Evolutionary conservation across 768 basidiomycete genomes (phyloP).

Genomic region (Tephrocybe sp.): DNA sequence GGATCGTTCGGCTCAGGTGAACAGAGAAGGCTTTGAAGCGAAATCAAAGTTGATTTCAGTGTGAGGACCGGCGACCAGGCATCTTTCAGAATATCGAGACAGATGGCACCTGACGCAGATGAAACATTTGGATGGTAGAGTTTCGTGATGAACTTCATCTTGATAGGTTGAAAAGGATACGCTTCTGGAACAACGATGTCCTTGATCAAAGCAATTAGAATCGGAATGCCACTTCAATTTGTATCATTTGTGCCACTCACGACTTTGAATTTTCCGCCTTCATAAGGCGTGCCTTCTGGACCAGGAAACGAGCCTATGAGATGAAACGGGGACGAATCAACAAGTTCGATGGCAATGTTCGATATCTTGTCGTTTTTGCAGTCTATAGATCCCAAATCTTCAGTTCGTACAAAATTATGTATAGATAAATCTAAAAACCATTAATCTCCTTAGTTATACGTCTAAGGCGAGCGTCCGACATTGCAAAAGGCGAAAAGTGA

Average conservation of each 20-base stretch:
- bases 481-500: slow-evolving; percentile 26
- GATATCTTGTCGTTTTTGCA: slow-evolving; percentile 95
- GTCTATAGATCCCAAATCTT: slow-evolving; percentile 44
- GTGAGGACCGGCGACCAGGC: slow-evolving; percentile 96
- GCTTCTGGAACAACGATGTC: slow-evolving; percentile 93
- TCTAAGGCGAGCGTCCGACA: slow-evolving; percentile 82
- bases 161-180: slow-evolving; percentile 91
- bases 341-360: slow-evolving; percentile 80
- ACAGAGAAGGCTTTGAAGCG: slow-evolving; percentile 89
- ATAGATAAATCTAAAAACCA: slow-evolving; percentile 42
- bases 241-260: slow-evolving; percentile 47
- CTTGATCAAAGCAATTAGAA: slow-evolving; percentile 33
- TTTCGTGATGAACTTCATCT: slow-evolving; percentile 98
- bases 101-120: slow-evolving; percentile 92
- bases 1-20: slow-evolving; percentile 95
- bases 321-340: slow-evolving; percentile 90
- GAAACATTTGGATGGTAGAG: slow-evolving; percentile 97
- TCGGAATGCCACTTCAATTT: not conserved
- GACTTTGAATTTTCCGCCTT: slow-evolving; percentile 89
- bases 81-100: slow-evolving; percentile 84
- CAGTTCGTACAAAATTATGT: not conserved
- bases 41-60: slow-evolving; percentile 94
- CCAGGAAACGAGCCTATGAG: slow-evolving; percentile 90
- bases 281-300: slow-evolving; percentile 90
- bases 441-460: slow-evolving; percentile 94